These are phyloP conservation scores for Alnus rubra DNA, from an alignment of 306 rosid species.

Conservation along the genomic window DNA sequence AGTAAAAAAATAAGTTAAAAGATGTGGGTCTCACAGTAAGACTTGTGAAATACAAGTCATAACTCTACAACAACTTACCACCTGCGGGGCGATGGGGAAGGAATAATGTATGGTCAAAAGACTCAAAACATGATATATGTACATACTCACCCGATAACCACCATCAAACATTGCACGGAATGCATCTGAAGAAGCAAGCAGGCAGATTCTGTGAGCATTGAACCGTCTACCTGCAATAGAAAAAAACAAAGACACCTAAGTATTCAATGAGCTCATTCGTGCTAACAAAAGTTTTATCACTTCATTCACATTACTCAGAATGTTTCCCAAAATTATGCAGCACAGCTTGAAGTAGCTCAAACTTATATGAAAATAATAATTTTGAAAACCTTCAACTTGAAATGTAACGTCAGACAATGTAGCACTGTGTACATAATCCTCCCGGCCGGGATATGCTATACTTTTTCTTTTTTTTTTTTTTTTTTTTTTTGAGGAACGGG, in stretches of 20 bases:
- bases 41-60: too few relatives aligned
- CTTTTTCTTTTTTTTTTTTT: too few relatives aligned
- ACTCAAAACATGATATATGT: conserved; percentile 7
- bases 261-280: background rate
- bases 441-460: too few relatives aligned
- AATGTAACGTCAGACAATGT: conserved; percentile 90
- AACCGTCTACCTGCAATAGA: conserved; percentile 79
- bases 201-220: conserved; percentile 94
- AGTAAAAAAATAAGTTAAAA: too few relatives aligned
- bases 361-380: conserved; percentile 20
- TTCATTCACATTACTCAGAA: background rate
- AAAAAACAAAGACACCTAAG: conserved; percentile 22
- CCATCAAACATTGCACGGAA: conserved; percentile 99
- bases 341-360: conserved; percentile 14
- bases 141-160: conserved; percentile 98
- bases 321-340: background rate
- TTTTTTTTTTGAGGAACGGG: too few relatives aligned
- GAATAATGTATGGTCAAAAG: conserved; percentile 3
- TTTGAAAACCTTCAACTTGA: conserved; percentile 85
- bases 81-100: background rate
- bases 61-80: too few relatives aligned
- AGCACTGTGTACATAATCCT: conserved; percentile 71
- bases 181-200: conserved; percentile 96
- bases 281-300: background rate
- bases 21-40: too few relatives aligned